Percentiles rank a stretch among this genome's conserved stretches.
These are phyloP conservation scores for Colletotrichum melonis DNA, from an alignment of 2,329 filamentous ascomycete genomes.

Conservation along the genomic window DNA sequence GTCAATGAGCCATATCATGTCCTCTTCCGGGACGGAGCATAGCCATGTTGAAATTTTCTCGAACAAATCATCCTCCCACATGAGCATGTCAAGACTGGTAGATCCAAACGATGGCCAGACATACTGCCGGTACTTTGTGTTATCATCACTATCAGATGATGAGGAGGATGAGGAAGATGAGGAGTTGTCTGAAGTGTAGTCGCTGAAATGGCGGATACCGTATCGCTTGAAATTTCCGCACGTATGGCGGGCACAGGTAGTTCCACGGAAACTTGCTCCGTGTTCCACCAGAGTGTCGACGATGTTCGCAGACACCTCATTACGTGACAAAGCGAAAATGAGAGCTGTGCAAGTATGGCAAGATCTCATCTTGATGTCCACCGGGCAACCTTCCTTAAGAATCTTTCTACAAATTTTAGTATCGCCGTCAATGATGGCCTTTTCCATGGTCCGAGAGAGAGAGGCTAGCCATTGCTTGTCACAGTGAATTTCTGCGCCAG, in stretches of 20 bases:
- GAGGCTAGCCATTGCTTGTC: neutral
- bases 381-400: neutral
- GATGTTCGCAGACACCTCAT: neutral
- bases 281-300: neutral
- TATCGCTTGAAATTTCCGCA: neutral
- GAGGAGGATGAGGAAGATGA: neutral
- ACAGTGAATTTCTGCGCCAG: neutral
- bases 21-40: neutral
- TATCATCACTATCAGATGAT: neutral
- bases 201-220: neutral
- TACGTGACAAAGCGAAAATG: neutral
- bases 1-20: constrained; percentile 11
- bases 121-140: neutral
- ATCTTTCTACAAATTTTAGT: neutral
- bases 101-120: neutral
- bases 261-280: constrained; percentile 12
- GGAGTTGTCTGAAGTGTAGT: neutral
- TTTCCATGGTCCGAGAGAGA: neutral
- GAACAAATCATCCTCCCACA: neutral
- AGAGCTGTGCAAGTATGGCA: constrained; percentile 7
- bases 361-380: constrained; percentile 7
- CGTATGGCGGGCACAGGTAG: neutral
- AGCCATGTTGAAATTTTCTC: neutral
- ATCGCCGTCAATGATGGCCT: neutral
- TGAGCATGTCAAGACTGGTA: constrained; percentile 2